These are phyloP conservation scores for Decorospora gaudefroyi DNA, from an alignment of 2,329 filamentous ascomycete genomes.

Conservation along the genomic window DNA sequence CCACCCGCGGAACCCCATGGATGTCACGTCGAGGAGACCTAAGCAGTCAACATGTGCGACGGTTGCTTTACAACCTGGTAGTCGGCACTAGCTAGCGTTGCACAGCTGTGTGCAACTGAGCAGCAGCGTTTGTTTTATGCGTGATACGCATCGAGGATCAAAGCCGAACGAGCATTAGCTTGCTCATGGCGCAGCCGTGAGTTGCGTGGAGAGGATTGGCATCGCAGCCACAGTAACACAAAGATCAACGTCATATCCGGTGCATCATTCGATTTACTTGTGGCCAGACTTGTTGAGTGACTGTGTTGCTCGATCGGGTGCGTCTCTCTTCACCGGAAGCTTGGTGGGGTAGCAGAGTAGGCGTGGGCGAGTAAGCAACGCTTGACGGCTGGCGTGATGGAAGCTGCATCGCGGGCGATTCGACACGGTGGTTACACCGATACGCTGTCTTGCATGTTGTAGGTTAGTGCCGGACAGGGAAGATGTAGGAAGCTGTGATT, in stretches of 20 bases:
- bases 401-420: conserved; percentile 25
- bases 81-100: conserved; percentile 12
- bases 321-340: conserved; percentile 37
- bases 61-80: conserved; percentile 17
- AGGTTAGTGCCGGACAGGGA: conserved; percentile 20
- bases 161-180: conserved; percentile 6
- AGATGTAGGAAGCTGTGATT: conserved; percentile 32
- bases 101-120: conserved; percentile 6
- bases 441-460: conserved; percentile 44
- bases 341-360: conserved; percentile 21
- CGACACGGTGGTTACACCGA: conserved; percentile 38
- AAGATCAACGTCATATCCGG: conserved; percentile 7
- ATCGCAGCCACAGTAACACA: conserved; percentile 12
- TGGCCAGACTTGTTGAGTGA: conserved; percentile 12
- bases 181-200: conserved; percentile 3
- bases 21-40: background rate
- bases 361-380: conserved; percentile 25
- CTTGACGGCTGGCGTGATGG: conserved; percentile 31
- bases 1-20: conserved; percentile 1
- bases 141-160: conserved; percentile 4
- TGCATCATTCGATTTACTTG: conserved; percentile 9
- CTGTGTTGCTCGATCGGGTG: conserved; percentile 21
- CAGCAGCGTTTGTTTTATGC: background rate
- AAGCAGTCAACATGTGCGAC: conserved; percentile 15
- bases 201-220: conserved; percentile 4